A percentile compares a stretch with the other conserved stretches of the same genome.
Conservation (phyloP, 768 basidiomycete genomes). For the Lactifluus hygrophoroides region DNA sequence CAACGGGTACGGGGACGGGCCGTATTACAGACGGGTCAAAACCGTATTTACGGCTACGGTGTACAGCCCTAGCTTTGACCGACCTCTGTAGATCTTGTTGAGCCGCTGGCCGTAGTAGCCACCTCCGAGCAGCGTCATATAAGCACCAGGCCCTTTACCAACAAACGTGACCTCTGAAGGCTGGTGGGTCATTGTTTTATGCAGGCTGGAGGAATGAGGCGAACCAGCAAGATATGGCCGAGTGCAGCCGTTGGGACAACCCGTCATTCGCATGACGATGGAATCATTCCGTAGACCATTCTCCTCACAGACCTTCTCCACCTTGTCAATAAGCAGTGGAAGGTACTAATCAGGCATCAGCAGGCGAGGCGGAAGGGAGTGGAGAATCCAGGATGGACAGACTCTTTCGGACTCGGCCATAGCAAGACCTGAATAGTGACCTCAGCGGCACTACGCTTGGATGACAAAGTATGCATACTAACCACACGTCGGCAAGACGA, state of each 20-base stretch:
- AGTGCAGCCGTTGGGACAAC: conserved; percentile 86
- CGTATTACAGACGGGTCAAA: no score
- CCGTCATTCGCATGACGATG: no score
- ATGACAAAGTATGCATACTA: conserved; percentile 16
- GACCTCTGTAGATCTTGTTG: conserved; percentile 92
- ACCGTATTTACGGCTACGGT: no score
- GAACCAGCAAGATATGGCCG: conserved; percentile 84
- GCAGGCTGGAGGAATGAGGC: conserved; percentile 19
- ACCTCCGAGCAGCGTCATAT: no score
- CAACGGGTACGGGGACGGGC: no score
- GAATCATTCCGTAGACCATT: no score
- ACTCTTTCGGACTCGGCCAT: conserved; percentile 65
- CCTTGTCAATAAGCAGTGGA: conserved; percentile 86
- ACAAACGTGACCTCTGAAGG: conserved; percentile 84
- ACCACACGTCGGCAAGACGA: conserved; percentile 87
- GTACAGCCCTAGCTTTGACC: no score
- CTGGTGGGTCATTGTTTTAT: not conserved
- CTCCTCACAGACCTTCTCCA: no score
- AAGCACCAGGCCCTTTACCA: conserved; percentile 89
- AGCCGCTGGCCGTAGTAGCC: conserved; percentile 91
- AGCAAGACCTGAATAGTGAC: conserved; percentile 36
- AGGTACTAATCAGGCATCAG: conserved; percentile 51
- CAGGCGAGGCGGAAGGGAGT: not conserved
- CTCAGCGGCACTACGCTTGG: not conserved
- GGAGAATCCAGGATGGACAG: conserved; percentile 23